Evolutionary conservation across 768 basidiomycete genomes (phyloP).

Genomic region (Tulasnella sp.): DNA sequence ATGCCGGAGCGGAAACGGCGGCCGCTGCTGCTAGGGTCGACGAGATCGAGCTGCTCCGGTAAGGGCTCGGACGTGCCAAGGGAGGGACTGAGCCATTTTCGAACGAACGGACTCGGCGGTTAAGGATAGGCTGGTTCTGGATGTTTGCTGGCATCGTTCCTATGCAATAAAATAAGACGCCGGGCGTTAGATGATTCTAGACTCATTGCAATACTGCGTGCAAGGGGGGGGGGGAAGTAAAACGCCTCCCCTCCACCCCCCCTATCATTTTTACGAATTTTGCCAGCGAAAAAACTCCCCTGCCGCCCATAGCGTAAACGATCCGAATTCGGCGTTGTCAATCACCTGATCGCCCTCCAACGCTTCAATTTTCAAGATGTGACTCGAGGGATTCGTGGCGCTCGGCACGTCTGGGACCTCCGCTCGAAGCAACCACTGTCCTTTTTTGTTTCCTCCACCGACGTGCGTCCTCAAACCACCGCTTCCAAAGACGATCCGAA

Average conservation of each 20-base stretch:
- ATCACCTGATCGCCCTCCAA: conserved; percentile 49
- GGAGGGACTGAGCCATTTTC: not conserved
- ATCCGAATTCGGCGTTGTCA: conserved; percentile 66
- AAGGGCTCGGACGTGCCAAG: conserved; percentile 1
- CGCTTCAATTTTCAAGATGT: conserved; percentile 61
- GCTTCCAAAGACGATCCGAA: conserved; percentile 70
- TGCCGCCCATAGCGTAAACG: conserved; percentile 60
- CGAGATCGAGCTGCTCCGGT: conserved; percentile 3
- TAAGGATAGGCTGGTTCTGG: not conserved
- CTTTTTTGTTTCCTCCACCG: conserved; percentile 33
- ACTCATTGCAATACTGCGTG: too few species aligned
- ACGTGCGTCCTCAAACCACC: conserved; percentile 68
- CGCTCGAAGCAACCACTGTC: conserved; percentile 63
- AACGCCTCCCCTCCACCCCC: not conserved
- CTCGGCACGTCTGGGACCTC: conserved; percentile 54
- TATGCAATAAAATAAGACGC: not conserved
- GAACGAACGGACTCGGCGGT: conserved; percentile 14
- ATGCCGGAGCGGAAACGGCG: conserved; percentile 33
- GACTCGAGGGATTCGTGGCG: conserved; percentile 40
- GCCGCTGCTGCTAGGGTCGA: conserved; percentile 18
- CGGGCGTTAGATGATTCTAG: too few species aligned
- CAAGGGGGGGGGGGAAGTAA: too few species aligned
- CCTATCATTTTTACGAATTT: not conserved
- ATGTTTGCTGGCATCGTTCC: conserved; percentile 16
- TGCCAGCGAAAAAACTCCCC: conserved; percentile 38